Base-by-base conservation (phyloP, 1,284 basidiomycete genomes). In the Apiotrichum siamense region DNA sequence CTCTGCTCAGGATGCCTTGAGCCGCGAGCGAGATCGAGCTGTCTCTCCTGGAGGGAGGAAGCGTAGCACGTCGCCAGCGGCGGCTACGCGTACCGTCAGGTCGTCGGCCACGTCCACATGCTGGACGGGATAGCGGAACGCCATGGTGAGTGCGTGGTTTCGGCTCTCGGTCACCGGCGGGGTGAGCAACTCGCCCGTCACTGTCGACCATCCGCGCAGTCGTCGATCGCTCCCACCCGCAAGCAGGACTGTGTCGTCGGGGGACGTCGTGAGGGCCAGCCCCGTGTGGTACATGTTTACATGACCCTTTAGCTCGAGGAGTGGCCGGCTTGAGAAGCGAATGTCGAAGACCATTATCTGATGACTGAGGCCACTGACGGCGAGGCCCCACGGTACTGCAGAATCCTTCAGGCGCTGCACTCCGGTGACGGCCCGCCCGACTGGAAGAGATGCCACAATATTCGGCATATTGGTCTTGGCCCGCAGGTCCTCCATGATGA, bases 331-430 rank as follows among this genome's bases (percentile, higher is more conserved):
- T 5, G 54, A 45, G 39, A 58, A 72, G 20, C 70, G 57, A n/a
- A 62, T 50, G 50, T 72, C 70, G 33, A 62, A 72, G 6, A 72
- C 46, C 23, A 63, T 36, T 37, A 72, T 45, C 63, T 72, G 48
- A 50, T 67, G 41, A 25, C 53, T 53, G 54, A 72, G 54, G 2
- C 62, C 69, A 37, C 64, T 64, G 7, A 60, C 65, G 2, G 62
- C 50, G 21, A 70, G 29, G n/a, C 70, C 70, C 58, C 57, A 72
- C 11, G 70, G 70, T 1, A 69, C 68, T 0, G 64, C 67, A 9
- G 54, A 58, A 53, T 70, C 70, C 20, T 57, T 45, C 33, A 72
- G 50, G 15, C 65, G 44, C 54, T 61, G 62, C 4, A 72, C 60
- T 1, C 62, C 65, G 4, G 67, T 61, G 2, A 69, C 60, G 3